Evolutionary conservation across 768 basidiomycete species (phyloP), one percentile per base, ranked within the genome.

Genomic region (Termitomyces sp.): DNA sequence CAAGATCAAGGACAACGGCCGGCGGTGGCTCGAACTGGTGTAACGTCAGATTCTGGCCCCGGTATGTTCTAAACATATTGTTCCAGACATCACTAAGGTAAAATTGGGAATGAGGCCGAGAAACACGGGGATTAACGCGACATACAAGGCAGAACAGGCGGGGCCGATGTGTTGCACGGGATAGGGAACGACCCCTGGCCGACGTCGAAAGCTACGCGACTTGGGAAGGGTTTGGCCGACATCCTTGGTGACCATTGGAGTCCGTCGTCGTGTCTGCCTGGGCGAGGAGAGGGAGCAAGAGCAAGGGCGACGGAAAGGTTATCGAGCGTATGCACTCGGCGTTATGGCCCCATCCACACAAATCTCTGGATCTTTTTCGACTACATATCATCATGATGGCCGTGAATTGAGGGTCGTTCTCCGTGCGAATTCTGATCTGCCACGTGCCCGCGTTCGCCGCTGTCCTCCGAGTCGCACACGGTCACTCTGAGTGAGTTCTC

Each of bases 61-160:
- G 84, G 53, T n/a, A n/a, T n/a, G 67, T 77, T 36, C 72, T 72
- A 69, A 88, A 87, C 79, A 88, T 80, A 56, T 82, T 79, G 65
- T 89, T 82, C 88, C 88, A 91, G 46, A 82, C 82, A 61, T 89
- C 86, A 61, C 89, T 91, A 57, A 33, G 26, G 33, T 30, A 10
- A 52, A 7, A 51, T 33, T 16, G 58, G 52, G 48, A 26, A 60
- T 45, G 61, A 61, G 57, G 47, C 55, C 26, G n/a, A 10, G 48
- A 52, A 24, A 57, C 33, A 53, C 48, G 58, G 5, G 18, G 5
- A 4, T 8, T 3, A 30, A 55, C 57, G 53, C 50, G 58, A 75
- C 81, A 66, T 64, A 88, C 87, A 82, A 84, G 63, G 82, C 74
- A 40, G 81, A 75, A 57, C 83, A 74, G 56, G 79, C 74, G 52